Evolutionary conservation across 1,284 basidiomycete genomes (phyloP).

Genomic region (Pseudozyma tsukubaensis): DNA sequence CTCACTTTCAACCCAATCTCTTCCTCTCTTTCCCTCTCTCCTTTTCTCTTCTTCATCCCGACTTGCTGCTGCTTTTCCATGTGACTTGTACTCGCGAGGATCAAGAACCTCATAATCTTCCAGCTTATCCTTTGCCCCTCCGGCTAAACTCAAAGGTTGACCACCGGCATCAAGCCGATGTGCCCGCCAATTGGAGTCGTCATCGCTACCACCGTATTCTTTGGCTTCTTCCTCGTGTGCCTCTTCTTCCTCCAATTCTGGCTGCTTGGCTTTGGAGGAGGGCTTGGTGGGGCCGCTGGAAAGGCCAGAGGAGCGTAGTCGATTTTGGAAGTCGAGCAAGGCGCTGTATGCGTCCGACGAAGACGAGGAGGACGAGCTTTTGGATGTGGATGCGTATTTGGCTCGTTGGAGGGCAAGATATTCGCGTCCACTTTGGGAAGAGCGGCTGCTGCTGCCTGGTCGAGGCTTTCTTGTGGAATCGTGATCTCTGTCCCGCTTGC

Average conservation of each 20-base stretch:
- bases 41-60: background rate
- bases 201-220: constrained; percentile 62
- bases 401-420: constrained; percentile 14
- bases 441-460: background rate
- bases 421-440: background rate
- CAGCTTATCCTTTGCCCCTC: constrained; percentile 16
- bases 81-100: constrained; percentile 19
- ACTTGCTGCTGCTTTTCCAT: background rate
- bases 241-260: constrained; percentile 7
- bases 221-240: constrained; percentile 38
- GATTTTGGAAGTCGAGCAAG: constrained; percentile 39
- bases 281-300: background rate
- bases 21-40: constrained; percentile 28
- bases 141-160: constrained; percentile 15
- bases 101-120: constrained; percentile 61
- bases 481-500: too few relatives aligned
- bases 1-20: constrained; percentile 50
- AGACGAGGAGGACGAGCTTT: background rate
- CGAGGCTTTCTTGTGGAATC: too few relatives aligned
- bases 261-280: background rate
- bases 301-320: constrained; percentile 16
- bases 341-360: constrained; percentile 26
- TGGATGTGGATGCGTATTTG: constrained; percentile 17
- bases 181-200: constrained; percentile 41
- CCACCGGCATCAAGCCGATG: constrained; percentile 55